Base-by-base conservation (phyloP, 2,329 filamentous ascomycete species). In the Fusarium sambucinum region DNA sequence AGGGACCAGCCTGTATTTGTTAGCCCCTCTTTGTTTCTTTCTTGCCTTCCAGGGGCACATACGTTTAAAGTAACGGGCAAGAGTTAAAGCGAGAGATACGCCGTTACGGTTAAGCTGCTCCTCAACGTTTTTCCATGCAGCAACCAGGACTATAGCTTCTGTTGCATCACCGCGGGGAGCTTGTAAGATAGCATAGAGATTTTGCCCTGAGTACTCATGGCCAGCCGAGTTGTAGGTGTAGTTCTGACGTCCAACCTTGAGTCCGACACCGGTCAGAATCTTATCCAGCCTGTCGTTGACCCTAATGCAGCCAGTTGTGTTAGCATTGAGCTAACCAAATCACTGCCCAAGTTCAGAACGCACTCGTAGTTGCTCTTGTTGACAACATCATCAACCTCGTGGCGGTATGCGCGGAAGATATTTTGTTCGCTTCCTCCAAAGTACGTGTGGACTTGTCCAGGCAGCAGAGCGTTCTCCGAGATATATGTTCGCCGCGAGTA, bases 341-440 rank as follows among this genome's bases (percentile, higher is more conserved):
- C 14, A 35, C 12, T 19, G 14, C 17, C 19, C 23, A 45, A 13
- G 17, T 40, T 6, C 9, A 37, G 42, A 32, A 74, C 83, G 64
- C 79, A 88, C 86, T 85, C 83, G 62, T 80, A 75, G 69, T 89
- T 89, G 65, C 78, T 80, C 73, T 80, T 81, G 68, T 82, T 81
- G 55, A 81, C 84, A 62, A 94, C 76, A 11, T 81, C 84, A 71
- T 92, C 88, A 51, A 97, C 84, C 81, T 98, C 96, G 75, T 93
- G 90, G 75, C 91, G 89, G 78, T 96, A 98, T 10, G 93, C 96
- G 46, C 94, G 87, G 76, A 98, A 94, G 69, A 98, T 88, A 79
- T 97, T 92, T 82, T 98, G 94, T 77, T 99, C 96, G 78, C 93
- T 97, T 19, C 96, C 96, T 9, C 92, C 90, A 77, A 99, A 99